Percentiles rank a stretch among this genome's conserved stretches.
phyloP scores from a whole-genome alignment of 345 rosid genomes.

The Toxicodendron radicans region DNA sequence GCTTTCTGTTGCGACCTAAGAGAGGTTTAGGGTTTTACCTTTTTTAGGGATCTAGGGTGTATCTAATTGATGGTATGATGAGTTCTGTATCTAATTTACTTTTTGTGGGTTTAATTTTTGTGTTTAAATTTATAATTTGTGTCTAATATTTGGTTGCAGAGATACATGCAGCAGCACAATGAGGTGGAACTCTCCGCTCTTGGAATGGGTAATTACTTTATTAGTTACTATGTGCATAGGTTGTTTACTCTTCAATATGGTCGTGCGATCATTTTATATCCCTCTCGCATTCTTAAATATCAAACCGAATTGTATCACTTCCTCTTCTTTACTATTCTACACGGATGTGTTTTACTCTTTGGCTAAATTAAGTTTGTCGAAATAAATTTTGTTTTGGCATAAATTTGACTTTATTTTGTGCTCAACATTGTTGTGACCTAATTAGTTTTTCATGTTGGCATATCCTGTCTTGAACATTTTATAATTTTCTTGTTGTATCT shows the following conservation, averaged over 20 bases:
- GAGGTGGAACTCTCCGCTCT: conserved; percentile 95
- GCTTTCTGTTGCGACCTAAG: not conserved
- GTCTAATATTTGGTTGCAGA: conserved; percentile 43
- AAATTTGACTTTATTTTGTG: not conserved
- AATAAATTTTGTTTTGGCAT: not conserved
- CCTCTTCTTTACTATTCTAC: not conserved
- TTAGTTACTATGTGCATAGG: not conserved
- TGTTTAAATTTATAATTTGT: not conserved
- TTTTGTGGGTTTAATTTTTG: not conserved
- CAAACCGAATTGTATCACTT: not conserved
- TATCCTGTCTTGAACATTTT: not conserved
- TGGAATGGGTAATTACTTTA: conserved; percentile 67
- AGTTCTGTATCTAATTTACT: not conserved
- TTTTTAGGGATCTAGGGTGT: conserved; percentile 9
- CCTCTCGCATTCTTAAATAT: not conserved
- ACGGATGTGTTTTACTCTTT: not conserved
- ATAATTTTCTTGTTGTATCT: conserved; percentile 9
- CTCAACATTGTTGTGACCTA: not conserved
- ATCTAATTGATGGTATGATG: too few species aligned
- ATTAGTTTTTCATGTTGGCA: not conserved
- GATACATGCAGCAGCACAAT: conserved; percentile 86
- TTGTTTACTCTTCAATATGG: too few species aligned
- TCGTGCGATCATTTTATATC: not conserved
- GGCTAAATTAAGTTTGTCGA: not conserved
- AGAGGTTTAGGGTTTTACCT: not conserved